Percentiles rank a stretch among this genome's conserved stretches.
These are phyloP conservation scores for Diaporthe sp. DNA, from an alignment of 2,329 filamentous ascomycete genomes.

Conservation along the genomic window DNA sequence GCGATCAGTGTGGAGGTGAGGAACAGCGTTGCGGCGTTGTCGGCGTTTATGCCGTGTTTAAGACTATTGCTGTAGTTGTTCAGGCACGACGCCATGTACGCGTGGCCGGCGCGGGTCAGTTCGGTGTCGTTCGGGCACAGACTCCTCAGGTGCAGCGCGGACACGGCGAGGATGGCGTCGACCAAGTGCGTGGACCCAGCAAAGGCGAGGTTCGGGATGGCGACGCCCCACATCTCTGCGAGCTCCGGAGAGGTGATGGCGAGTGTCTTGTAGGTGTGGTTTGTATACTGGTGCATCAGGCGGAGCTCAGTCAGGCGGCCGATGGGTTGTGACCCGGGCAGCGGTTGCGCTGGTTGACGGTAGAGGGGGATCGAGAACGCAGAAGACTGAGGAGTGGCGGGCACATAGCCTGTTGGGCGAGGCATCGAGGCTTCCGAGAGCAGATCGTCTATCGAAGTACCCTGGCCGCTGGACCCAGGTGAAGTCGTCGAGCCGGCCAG, in stretches of 20 bases:
- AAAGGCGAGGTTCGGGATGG: slow-evolving; percentile 73
- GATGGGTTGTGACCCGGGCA: slow-evolving; percentile 51
- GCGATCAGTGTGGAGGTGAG: slow-evolving; percentile 74
- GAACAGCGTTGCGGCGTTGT: slow-evolving; percentile 74
- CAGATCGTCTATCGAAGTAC: slow-evolving; percentile 32
- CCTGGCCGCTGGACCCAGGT: slow-evolving; percentile 32
- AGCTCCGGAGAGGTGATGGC: slow-evolving; percentile 64
- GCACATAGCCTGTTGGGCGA: slow-evolving; percentile 34
- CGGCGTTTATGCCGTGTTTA: slow-evolving; percentile 66
- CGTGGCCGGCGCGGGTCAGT: slow-evolving; percentile 72
- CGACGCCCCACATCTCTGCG: slow-evolving; percentile 70
- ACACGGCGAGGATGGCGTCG: slow-evolving; percentile 74
- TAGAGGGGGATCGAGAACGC: slow-evolving; percentile 51
- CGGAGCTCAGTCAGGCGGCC: slow-evolving; percentile 70
- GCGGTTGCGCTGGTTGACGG: slow-evolving; percentile 51
- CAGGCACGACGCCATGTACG: slow-evolving; percentile 74
- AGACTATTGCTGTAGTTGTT: slow-evolving; percentile 70
- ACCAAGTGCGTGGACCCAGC: slow-evolving; percentile 69
- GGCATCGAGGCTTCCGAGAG: slow-evolving; percentile 23
- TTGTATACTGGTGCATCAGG: slow-evolving; percentile 75
- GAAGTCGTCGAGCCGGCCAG: slow-evolving; percentile 40
- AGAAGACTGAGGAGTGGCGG: slow-evolving; percentile 31
- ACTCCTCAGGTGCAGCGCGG: slow-evolving; percentile 72
- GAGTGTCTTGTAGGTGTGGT: slow-evolving; percentile 70
- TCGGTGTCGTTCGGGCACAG: slow-evolving; percentile 68